Conservation (phyloP, 1,139 yeast species). For the Protomyces gravidus region DNA sequence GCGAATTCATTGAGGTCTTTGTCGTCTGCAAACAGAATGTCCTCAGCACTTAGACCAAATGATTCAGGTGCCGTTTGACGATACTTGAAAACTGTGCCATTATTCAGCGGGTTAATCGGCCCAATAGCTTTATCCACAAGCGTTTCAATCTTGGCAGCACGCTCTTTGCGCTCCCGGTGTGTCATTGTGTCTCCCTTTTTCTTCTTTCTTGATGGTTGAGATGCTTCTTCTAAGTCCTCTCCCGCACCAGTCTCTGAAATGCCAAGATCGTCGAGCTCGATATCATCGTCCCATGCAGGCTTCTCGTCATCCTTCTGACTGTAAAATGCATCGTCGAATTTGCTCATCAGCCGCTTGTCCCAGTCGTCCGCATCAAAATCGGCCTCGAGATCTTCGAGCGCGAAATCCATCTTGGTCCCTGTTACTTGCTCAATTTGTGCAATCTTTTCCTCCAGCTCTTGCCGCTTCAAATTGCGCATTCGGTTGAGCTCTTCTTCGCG, state of each 20-base stretch:
- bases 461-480: slow-evolving; percentile 69
- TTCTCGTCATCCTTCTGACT: slow-evolving; percentile 50
- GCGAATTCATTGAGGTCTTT: slow-evolving; percentile 73
- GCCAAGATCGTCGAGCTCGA: slow-evolving; percentile 39
- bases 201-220: slow-evolving; percentile 52
- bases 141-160: slow-evolving; percentile 14
- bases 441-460: slow-evolving; percentile 71
- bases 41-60: slow-evolving; percentile 80
- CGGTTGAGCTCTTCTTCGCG: slow-evolving; percentile 62
- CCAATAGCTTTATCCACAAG: slow-evolving; percentile 21
- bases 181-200: slow-evolving; percentile 58
- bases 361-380: slow-evolving; percentile 90
- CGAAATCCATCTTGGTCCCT: slow-evolving; percentile 51
- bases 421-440: slow-evolving; percentile 74
- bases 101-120: slow-evolving; percentile 35
- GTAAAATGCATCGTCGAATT: slow-evolving; percentile 79
- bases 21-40: slow-evolving; percentile 86
- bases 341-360: slow-evolving; percentile 81
- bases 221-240: slow-evolving; percentile 33
- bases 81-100: slow-evolving; percentile 55
- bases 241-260: slow-evolving; percentile 38
- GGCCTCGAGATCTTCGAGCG: slow-evolving; percentile 70
- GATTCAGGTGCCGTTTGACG: slow-evolving; percentile 94
- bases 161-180: slow-evolving; percentile 46
- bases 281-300: slow-evolving; percentile 53